Base-by-base conservation (phyloP, 345 rosid genomes). In the Syzygium aromaticum region DNA sequence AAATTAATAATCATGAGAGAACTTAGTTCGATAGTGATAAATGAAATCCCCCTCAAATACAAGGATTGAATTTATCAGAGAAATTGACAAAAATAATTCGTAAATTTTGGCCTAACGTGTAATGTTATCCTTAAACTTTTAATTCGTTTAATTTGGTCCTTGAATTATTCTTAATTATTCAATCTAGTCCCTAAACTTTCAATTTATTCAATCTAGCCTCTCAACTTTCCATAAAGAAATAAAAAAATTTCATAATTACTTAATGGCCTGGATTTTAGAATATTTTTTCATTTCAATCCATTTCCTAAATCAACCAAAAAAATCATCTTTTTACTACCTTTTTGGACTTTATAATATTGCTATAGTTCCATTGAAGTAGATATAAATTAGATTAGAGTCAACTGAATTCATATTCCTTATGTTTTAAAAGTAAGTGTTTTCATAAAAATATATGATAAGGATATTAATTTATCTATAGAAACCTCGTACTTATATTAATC, bases 81-180 rank as follows among this genome's bases (percentile, higher is more conserved):
- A 5, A 33, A 73, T 8, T 33, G 12, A 19, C 1, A 33, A 6
- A 9, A 73, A 73, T 21, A 38, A 10, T 38, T 10, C 10, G 3
- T 38, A 40, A 21, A 73, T 8, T 19, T 38, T 21, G 11, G 25
- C 10, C 0, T 13, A 73, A 73, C 12, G 11, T 19, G 4, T 5
- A 38, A 5, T 38, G 25, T 7, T 25, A 73, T 5, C 5, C 21
- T 38, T 73, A 0, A 73, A 38, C 14, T 0, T 33, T 73, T 73
- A 73, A 19, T 73, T 73, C 0, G 1, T 38, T 38, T 14, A 38
- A 33, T 2, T 0, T 73, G 13, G 0, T 38, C 11, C 3, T 9
- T 38, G 3, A 73, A 73, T 27, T 19, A 19, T 73, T 38, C 43
- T 22, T 21, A 19, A 73, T 38, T 38, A 6, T 73, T 73, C 27